Base-by-base conservation (phyloP, 768 basidiomycete genomes). In the Rhizopogon vesiculosus region DNA sequence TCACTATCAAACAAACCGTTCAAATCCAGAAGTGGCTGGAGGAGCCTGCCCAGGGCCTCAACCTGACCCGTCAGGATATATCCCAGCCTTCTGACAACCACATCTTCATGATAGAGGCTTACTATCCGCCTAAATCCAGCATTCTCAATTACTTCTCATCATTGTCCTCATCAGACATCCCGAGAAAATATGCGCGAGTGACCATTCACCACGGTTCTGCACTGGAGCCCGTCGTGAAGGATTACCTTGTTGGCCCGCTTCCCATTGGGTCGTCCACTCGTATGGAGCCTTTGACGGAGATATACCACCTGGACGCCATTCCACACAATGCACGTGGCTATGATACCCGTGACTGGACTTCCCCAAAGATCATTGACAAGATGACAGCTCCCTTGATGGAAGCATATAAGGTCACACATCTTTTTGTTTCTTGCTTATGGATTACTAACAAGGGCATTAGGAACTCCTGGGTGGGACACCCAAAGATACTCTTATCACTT, bases 181-280 rank as follows among this genome's bases (percentile, higher is more conserved):
- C 79, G 0, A 59, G 68, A 35, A 66, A 71, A 38, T 78, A 72
- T 57, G 80, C 83, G 5, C 71, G 76, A 50, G 79, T 79, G n/a
- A 75, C 75, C 28, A 69, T 85, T 46, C 76, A 81, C 57, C 76
- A 81, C 62, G 82, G 80, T 25, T 72, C 72, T 10, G 63, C 61
- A 12, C 57, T 58, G 5, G 69, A 66, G 10, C 80, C 81, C 9
- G 61, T 68, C n/a, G 75, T 84, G 38, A 72, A 68, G 54, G 81
- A 84, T 60, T 83, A 84, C 60, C 67, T 84, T 7, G 76, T 86
- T 16, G 84, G 84, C 0, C 84, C 84, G 1, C 69, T 86, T 8
- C 83, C 84, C 5, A 61, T 82, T 18, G 64, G 72, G 33, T 45
- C 58, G 5, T 51, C 65, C 15, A 81, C 82, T 5, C 63, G 42